Conservation (phyloP, 768 basidiomycete genomes). For the Solioccasus polychromus region DNA sequence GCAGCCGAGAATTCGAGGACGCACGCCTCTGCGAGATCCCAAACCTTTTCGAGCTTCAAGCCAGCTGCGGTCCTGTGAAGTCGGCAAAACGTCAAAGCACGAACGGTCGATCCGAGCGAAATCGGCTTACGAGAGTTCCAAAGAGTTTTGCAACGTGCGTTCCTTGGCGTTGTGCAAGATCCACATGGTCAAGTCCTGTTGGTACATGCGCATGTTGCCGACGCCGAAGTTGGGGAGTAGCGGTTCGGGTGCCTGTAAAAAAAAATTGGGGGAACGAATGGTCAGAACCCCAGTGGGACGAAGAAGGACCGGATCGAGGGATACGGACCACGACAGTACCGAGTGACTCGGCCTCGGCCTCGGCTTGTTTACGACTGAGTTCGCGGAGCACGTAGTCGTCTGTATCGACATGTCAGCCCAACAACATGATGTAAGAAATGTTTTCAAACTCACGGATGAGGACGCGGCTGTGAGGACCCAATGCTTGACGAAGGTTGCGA, state of each 20-base stretch:
- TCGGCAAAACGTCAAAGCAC: too few relatives aligned
- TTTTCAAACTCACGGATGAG: constrained; percentile 29
- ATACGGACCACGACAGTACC: constrained; percentile 17
- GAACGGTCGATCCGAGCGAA: too few relatives aligned
- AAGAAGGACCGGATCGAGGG: too few relatives aligned
- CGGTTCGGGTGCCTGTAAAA: constrained; percentile 32
- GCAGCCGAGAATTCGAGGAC: constrained; percentile 25
- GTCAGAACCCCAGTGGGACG: too few relatives aligned
- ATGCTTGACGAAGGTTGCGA: constrained; percentile 27
- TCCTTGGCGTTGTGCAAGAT: constrained; percentile 32
- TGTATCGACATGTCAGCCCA: constrained; percentile 1
- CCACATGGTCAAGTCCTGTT: constrained; percentile 32
- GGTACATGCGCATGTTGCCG: constrained; percentile 27
- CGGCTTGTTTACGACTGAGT: constrained; percentile 14
- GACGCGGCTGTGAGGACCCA: constrained; percentile 29
- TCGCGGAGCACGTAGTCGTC: constrained; percentile 24
- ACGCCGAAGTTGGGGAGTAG: constrained; percentile 33
- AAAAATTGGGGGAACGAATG: neutral
- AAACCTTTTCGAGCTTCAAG: constrained; percentile 30
- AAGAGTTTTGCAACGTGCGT: constrained; percentile 27
- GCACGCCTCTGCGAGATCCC: constrained; percentile 28
- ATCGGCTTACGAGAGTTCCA: constrained; percentile 27
- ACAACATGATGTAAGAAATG: neutral
- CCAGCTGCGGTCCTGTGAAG: constrained; percentile 20
- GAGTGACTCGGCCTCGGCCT: constrained; percentile 8